Evolutionary conservation across 345 rosid genomes (phyloP).

Genomic region (Lepidium africanum): DNA sequence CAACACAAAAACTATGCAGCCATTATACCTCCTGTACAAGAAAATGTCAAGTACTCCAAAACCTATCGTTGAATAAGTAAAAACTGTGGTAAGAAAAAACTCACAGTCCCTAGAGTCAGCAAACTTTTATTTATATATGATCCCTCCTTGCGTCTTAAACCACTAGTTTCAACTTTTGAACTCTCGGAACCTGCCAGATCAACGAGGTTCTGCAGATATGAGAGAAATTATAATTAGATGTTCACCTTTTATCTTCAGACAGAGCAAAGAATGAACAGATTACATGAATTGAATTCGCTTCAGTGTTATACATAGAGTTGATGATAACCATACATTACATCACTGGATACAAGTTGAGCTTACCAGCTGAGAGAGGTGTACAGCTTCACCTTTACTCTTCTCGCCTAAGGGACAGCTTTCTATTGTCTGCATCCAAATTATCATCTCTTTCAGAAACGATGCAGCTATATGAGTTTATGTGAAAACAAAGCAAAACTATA

Average conservation of each 20-base stretch:
- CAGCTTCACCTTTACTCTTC: constrained; percentile 76
- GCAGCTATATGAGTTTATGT: background rate
- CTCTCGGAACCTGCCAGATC: constrained; percentile 99
- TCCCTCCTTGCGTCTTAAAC: constrained; percentile 94
- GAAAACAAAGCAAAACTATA: background rate
- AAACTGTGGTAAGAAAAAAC: constrained; percentile 30
- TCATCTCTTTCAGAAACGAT: constrained; percentile 16
- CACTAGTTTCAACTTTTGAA: constrained; percentile 95
- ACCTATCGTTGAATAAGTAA: background rate
- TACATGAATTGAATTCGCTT: background rate
- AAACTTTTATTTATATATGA: constrained; percentile 95
- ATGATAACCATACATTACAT: constrained; percentile 11
- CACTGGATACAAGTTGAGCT: constrained; percentile 29
- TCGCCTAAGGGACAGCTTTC: constrained; percentile 87
- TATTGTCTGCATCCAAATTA: constrained; percentile 53
- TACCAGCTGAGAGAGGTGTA: constrained; percentile 95
- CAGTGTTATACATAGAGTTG: background rate
- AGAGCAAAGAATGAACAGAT: background rate
- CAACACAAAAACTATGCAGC: background rate
- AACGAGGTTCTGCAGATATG: constrained; percentile 89
- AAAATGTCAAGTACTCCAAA: background rate
- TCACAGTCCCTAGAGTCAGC: constrained; percentile 97
- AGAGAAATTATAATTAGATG: constrained; percentile 3
- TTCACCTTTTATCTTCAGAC: background rate
- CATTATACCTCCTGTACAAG: background rate